Evolutionary conservation across 2,329 filamentous ascomycete genomes (phyloP).

Genomic region (Macrophomina pseudophaseolina): DNA sequence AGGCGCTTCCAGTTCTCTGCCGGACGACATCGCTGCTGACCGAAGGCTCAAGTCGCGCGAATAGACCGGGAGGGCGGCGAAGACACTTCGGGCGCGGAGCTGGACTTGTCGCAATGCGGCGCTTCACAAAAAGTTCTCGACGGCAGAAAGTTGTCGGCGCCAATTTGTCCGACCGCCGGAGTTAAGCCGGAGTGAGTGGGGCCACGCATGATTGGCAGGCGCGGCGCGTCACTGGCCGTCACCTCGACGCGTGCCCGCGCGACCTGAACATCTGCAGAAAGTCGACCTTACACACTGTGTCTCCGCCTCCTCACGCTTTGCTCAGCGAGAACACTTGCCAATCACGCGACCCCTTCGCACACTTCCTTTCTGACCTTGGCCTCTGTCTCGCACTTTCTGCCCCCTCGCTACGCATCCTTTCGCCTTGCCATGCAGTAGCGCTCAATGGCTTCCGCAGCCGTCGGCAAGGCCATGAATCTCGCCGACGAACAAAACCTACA

Average conservation of each 20-base stretch:
- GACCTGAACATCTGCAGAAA: background rate
- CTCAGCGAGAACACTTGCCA: background rate
- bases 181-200: background rate
- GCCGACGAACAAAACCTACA: constrained; percentile 43
- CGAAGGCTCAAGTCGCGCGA: constrained; percentile 31
- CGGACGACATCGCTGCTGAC: constrained; percentile 42
- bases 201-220: background rate
- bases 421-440: constrained; percentile 15
- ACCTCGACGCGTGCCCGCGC: constrained; percentile 9
- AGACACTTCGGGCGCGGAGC: constrained; percentile 1
- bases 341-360: background rate
- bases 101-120: constrained; percentile 16
- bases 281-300: background rate
- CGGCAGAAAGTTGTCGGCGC: constrained; percentile 21
- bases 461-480: constrained; percentile 45
- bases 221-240: constrained; percentile 17
- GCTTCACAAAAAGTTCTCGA: constrained; percentile 27
- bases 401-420: background rate
- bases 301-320: background rate
- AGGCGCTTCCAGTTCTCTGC: constrained; percentile 43
- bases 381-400: background rate
- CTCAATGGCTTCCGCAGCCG: constrained; percentile 45
- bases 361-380: background rate
- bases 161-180: constrained; percentile 22
- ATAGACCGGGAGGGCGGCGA: background rate